Conservation (phyloP, 73 alveolate genomes). For the Loxodes magnus region DNA sequence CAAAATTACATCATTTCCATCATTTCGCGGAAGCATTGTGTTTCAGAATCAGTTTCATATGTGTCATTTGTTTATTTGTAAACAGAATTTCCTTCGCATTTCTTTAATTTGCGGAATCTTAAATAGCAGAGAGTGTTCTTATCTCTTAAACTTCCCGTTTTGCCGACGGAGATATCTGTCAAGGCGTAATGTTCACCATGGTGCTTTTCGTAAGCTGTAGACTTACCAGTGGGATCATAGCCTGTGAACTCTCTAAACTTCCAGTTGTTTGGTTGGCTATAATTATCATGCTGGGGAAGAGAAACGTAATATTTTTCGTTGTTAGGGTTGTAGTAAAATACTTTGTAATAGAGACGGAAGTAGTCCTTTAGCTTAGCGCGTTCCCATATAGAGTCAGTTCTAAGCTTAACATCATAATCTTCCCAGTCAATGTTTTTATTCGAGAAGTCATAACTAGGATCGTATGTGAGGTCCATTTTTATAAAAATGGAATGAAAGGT, state of each 20-base stretch:
- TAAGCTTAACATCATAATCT: conserved; percentile 38
- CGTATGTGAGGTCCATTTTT: too few relatives aligned
- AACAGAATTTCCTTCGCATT: conserved; percentile 7
- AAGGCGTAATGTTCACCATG: background rate
- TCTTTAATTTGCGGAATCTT: conserved; percentile 4
- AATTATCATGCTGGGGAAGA: background rate
- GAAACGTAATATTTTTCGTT: conserved; percentile 20
- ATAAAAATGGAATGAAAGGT: too few relatives aligned
- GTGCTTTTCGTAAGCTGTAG: background rate
- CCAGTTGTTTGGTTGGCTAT: conserved; percentile 11
- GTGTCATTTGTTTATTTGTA: background rate
- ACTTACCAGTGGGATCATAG: conserved; percentile 9
- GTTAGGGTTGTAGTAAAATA: conserved; percentile 28
- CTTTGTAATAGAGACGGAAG: conserved; percentile 41
- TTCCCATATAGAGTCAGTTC: conserved; percentile 74
- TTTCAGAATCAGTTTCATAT: background rate
- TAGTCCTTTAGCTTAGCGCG: conserved; percentile 38
- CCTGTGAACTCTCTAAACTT: background rate
- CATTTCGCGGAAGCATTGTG: conserved; percentile 10
- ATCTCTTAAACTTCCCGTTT: conserved; percentile 4
- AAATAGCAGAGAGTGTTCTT: conserved; percentile 1
- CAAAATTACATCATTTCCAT: conserved; percentile 4
- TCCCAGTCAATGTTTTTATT: conserved; percentile 49
- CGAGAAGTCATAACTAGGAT: conserved; percentile 45
- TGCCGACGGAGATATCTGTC: background rate